Base-by-base conservation (phyloP, 345 rosid genomes). In the Sonneratia caseolaris region DNA sequence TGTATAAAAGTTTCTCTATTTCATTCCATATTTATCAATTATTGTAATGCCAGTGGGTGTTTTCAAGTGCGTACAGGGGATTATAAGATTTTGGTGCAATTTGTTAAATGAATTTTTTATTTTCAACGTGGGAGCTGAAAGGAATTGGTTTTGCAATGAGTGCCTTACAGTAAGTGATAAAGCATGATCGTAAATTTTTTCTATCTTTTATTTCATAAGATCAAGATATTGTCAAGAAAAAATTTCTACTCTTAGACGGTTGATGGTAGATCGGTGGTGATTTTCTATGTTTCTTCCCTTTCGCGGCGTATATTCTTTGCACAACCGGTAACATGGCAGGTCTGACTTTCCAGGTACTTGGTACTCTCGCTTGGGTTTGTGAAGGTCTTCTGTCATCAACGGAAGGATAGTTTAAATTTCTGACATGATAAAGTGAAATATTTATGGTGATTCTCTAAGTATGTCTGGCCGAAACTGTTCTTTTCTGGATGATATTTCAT, bases 381-480 rank as follows among this genome's bases (percentile, higher is more conserved):
- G 64, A 57, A n/a, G 64, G 64, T 22, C 8, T 11, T 57, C 32
- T 57, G 64, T 57, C 11, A 57, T n/a, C 35, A 57, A 85, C 85
- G 81, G 69, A 69, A 80, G 82, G 79, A 82, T 57, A 42, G 5
- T 42, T 9, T 42, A 42, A 9, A 9, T 42, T 42, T 9, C 45
- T 9, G 10, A 1, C 45, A 42, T 42, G 45, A 9, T 9, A 42
- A 9, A 5, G 45, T 42, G 45, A 42, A 42, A 9, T 78, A 77
- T 81, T 82, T 85, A 80, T 42, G 69, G 76, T 76, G 78, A 79
- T 79, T 76, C 80, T 18, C 68, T 75, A 19, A 79, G 82, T 71
- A 81, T 76, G 77, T 68, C 73, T 3, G 66, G 75, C 78, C 83
- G 74, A 71, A 76, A 81, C 73, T 73, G 84, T 40, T 51, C 36